These are phyloP conservation scores for Cyclotella baltica DNA, from an alignment of 108 stramenopile genomes.

Conservation along the genomic window DNA sequence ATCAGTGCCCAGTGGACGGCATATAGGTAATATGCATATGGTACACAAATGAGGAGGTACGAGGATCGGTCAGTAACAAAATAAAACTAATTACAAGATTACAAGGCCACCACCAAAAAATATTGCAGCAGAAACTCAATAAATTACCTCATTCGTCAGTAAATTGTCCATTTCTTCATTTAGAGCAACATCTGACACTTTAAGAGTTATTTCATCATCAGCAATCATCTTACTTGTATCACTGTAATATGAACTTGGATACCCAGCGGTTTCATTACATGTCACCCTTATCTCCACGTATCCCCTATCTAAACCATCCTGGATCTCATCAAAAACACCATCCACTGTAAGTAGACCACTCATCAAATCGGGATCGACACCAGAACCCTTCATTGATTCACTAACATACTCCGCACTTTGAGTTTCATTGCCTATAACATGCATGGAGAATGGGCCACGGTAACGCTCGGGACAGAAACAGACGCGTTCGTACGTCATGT, in stretches of 20 bases:
- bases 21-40: too few species aligned
- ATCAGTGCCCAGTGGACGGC: too few species aligned
- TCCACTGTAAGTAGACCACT: slow-evolving; percentile 5
- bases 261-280: slow-evolving; percentile 15
- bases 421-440: neutral
- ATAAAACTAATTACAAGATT: too few species aligned
- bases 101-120: too few species aligned
- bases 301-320: slow-evolving; percentile 2
- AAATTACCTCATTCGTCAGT: neutral
- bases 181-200: neutral
- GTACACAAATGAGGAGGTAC: too few species aligned
- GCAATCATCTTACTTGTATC: neutral
- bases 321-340: slow-evolving; percentile 18
- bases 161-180: neutral
- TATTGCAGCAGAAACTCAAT: neutral
- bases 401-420: neutral
- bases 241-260: slow-evolving; percentile 1
- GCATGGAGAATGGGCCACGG: slow-evolving; percentile 1
- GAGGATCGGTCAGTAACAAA: too few species aligned
- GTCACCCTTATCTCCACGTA: neutral
- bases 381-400: too few species aligned
- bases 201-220: slow-evolving; percentile 20
- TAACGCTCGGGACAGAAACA: neutral
- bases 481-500: neutral
- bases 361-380: neutral